Evolutionary conservation across 192 early-diverging fungal species (phyloP), one percentile per base, ranked within the genome.

Genomic region (Coemansia sp.): DNA sequence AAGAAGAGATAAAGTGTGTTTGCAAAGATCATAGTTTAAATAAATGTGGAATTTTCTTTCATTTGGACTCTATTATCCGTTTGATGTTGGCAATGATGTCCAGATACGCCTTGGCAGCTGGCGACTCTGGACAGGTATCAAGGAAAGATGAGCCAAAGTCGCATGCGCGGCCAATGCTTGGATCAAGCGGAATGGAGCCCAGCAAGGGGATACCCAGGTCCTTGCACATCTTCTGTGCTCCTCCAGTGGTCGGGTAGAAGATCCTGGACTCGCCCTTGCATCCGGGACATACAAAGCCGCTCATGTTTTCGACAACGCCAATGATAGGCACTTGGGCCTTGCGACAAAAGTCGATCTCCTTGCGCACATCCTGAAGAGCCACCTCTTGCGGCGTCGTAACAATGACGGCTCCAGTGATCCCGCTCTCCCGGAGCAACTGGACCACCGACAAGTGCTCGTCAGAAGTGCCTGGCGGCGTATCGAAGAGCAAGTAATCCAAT

Each of bases 231-330:
- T 81, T 78, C 33, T 60, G 70, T 9, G 87, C 91, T 3, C 92
- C 92, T 10, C 92, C 92, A 0, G 91, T 89, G 8, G 90, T 91
- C 0, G 91, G 85, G 5, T 87, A 82, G 62, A 94, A 94, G 57
- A 94, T 91, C 10, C 76, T 61, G 23, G 89, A 90, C 79, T 91
- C 86, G 48, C 84, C 83, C 14, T 86, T 65, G 73, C 97, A 99
- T 22, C 84, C 85, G 2, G 95, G 95, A 63, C 97, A 99, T 10
- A 98, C 91, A 79, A 97, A 99, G 9, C 95, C 97, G 63, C 87
- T 87, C 97, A 99, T 97, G 73, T 98, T 98, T 74, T 99, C 97
- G 8, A 99, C 92, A 4, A 99, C 78, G 5, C 97, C 97, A 22
- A 98, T 75, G 60, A 99, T 89, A 1, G 90, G 91, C 19, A 99